These are phyloP conservation scores for Suillus decipiens DNA, from an alignment of 768 basidiomycete genomes.

Conservation along the genomic window DNA sequence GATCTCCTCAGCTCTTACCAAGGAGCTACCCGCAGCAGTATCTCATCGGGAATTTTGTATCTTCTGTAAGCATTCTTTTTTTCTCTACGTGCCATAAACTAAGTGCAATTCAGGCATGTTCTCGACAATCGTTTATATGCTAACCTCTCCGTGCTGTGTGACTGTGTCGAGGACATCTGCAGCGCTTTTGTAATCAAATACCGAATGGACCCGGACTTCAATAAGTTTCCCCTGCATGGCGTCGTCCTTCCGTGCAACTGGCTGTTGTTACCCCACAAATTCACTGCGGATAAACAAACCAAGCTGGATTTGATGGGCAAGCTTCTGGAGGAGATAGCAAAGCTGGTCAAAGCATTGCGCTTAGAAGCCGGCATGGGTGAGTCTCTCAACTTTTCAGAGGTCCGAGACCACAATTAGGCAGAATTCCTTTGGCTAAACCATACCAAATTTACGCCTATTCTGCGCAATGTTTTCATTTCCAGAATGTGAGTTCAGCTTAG, in stretches of 20 bases:
- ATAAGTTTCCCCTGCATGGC: conserved; percentile 37
- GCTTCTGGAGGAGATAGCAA: conserved; percentile 22
- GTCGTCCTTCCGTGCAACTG: conserved; percentile 57
- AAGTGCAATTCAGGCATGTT: conserved; percentile 41
- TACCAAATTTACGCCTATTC: conserved; percentile 17
- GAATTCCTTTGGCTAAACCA: conserved; percentile 12
- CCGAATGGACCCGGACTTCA: conserved; percentile 18
- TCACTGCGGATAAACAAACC: conserved; percentile 16
- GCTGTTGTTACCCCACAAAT: conserved; percentile 34
- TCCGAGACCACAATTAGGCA: neutral
- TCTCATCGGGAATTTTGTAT: conserved; percentile 37
- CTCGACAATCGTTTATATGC: conserved; percentile 38
- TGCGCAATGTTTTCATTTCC: conserved; percentile 43
- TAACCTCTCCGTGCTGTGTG: conserved; percentile 52
- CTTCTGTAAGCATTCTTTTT: neutral
- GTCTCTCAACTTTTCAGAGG: conserved; percentile 1
- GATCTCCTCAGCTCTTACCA: conserved; percentile 34
- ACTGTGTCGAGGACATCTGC: conserved; percentile 51
- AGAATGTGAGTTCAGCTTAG: conserved; percentile 44
- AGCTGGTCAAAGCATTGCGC: conserved; percentile 32
- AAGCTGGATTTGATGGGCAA: conserved; percentile 2
- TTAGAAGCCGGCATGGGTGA: conserved; percentile 30
- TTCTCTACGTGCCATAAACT: no score
- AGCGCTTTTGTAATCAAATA: conserved; percentile 40
- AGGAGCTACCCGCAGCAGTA: conserved; percentile 25